These are phyloP conservation scores for Mucuna pruriens DNA, from an alignment of 306 rosid species.

Conservation along the genomic window DNA sequence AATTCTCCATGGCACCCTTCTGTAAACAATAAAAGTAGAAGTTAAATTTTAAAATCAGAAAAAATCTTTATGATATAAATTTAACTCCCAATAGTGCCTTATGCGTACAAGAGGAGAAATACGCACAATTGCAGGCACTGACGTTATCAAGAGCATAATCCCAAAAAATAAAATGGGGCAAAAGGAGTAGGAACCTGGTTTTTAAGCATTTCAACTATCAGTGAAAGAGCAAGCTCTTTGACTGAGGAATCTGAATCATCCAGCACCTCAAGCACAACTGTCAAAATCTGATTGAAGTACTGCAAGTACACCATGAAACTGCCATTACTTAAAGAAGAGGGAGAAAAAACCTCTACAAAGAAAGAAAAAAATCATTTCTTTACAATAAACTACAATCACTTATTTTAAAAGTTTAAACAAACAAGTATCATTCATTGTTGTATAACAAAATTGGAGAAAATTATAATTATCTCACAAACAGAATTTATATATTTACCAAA, in stretches of 20 bases:
- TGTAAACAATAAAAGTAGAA: conserved; percentile 39
- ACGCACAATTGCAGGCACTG: neutral
- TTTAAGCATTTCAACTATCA: conserved; percentile 58
- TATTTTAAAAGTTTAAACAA: neutral
- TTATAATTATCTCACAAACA: neutral
- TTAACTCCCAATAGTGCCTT: conserved; percentile 5
- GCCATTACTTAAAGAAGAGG: conserved; percentile 21
- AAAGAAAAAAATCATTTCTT: neutral
- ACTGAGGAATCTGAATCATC: conserved; percentile 89
- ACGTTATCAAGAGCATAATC: neutral
- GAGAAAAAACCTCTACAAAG: neutral
- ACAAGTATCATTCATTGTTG: conserved; percentile 2
- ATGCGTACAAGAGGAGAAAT: neutral
- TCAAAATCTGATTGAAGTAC: conserved; percentile 99
- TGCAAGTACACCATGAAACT: conserved; percentile 60
- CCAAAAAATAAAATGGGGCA: conserved; percentile 16
- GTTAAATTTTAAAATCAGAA: neutral
- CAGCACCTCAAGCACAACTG: conserved; percentile 89
- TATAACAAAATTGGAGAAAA: conserved; percentile 14
- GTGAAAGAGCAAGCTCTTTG: conserved; percentile 77
- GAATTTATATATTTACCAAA: conserved; percentile 7
- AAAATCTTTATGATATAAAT: neutral
- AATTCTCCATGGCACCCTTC: conserved; percentile 92
- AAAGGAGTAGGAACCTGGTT: conserved; percentile 64
- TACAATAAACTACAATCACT: neutral